These are phyloP conservation scores for Fraxinus floribunda DNA, from an alignment of 305 asterid genomes.

Conservation along the genomic window DNA sequence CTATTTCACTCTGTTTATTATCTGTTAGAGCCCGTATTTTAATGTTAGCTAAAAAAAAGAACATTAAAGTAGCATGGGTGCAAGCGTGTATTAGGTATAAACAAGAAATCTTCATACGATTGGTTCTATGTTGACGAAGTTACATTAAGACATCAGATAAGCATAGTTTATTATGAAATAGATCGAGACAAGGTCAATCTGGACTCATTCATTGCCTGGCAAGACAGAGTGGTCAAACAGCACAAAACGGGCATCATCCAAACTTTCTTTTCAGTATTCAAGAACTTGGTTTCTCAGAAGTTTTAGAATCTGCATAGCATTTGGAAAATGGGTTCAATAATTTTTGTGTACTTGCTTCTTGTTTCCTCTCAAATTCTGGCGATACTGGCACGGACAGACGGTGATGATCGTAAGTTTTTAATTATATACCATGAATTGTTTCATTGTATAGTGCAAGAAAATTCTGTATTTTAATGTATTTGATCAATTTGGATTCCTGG, in stretches of 20 bases:
- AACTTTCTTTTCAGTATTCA: not conserved
- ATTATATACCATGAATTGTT: not conserved
- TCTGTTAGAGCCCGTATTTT: not conserved
- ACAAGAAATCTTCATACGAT: not conserved
- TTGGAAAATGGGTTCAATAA: slow-evolving; percentile 43
- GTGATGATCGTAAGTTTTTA: slow-evolving; percentile 55
- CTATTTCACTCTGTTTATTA: not conserved
- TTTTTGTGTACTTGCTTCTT: slow-evolving; percentile 34
- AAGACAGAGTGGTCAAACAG: slow-evolving; percentile 39
- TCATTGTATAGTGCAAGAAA: not conserved
- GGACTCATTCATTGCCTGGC: slow-evolving; percentile 40
- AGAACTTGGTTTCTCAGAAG: slow-evolving; percentile 20
- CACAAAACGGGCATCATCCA: not conserved
- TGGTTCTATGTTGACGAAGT: not conserved
- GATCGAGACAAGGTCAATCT: slow-evolving; percentile 32
- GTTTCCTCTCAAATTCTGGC: slow-evolving; percentile 37
- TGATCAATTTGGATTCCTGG: not conserved
- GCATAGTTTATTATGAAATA: not conserved
- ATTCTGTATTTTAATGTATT: slow-evolving; percentile 7
- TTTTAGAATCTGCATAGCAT: slow-evolving; percentile 14
- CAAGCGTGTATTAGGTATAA: not conserved
- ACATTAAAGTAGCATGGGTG: not conserved
- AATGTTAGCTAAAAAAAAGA: not conserved
- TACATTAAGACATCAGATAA: not conserved
- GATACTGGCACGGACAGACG: slow-evolving; percentile 41